phyloP scores from a whole-genome alignment of 257 asterid genomes.

The Lithospermum erythrorhizon region DNA sequence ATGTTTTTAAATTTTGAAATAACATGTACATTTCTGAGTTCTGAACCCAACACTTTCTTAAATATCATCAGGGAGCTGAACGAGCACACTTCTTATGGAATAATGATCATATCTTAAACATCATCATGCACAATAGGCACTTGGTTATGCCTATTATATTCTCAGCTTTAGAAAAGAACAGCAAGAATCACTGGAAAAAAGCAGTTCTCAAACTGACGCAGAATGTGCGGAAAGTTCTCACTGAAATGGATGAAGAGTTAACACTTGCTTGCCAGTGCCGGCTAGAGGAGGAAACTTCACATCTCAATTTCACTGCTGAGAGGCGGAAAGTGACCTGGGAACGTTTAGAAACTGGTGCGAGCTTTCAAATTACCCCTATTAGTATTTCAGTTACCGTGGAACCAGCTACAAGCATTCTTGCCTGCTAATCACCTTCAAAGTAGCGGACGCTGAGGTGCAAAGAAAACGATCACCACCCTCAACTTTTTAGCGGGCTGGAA shows the following conservation, averaged over 20 bases:
- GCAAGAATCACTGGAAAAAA: constrained; percentile 71
- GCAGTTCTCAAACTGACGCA: constrained; percentile 58
- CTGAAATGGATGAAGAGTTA: constrained; percentile 64
- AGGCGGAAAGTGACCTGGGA: constrained; percentile 55
- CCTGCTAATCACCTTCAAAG: too few species aligned
- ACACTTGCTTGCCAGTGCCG: constrained; percentile 43
- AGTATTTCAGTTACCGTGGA: too few species aligned
- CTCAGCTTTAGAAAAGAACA: constrained; percentile 66
- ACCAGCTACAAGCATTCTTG: too few species aligned
- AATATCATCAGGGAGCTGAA: constrained; percentile 63
- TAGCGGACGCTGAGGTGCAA: too few species aligned
- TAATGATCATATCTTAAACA: constrained; percentile 54
- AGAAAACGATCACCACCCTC: too few species aligned
- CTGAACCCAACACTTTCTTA: not conserved
- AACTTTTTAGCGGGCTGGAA: too few species aligned
- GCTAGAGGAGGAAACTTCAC: constrained; percentile 41
- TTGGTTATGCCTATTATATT: constrained; percentile 60
- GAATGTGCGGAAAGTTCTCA: constrained; percentile 52
- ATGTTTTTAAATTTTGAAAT: not conserved
- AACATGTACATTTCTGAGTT: not conserved
- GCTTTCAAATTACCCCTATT: constrained; percentile 17
- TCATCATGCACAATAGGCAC: constrained; percentile 62
- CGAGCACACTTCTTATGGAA: constrained; percentile 82
- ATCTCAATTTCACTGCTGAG: constrained; percentile 20
- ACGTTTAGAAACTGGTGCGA: constrained; percentile 46